Percentiles rank a stretch among this genome's conserved stretches.
Conservation (phyloP, 805 yeast species). For the Allodekkera sacchari region DNA sequence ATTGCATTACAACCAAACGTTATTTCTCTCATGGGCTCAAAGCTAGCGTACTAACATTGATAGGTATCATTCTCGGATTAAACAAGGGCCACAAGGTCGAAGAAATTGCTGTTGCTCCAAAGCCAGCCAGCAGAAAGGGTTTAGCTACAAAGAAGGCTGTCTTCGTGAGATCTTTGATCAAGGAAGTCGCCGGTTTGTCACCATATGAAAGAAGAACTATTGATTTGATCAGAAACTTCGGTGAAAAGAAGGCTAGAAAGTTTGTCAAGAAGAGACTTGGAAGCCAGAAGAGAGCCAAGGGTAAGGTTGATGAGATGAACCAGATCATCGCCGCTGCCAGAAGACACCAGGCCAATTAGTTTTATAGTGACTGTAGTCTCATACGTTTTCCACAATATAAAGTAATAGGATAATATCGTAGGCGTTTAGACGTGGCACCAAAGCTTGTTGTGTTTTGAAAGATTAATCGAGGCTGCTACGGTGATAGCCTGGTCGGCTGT, state of each 20-base stretch:
- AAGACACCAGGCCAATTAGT: slow-evolving; percentile 61
- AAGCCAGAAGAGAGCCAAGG: slow-evolving; percentile 99
- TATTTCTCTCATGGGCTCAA: not conserved
- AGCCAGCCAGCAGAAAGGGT: slow-evolving; percentile 95
- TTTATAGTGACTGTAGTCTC: slow-evolving; percentile 5
- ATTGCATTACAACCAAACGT: slow-evolving; percentile 8
- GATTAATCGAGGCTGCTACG: too few species aligned
- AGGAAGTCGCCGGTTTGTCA: slow-evolving; percentile 97
- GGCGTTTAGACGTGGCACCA: too few species aligned
- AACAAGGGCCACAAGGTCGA: slow-evolving; percentile 99
- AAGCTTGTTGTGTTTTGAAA: too few species aligned
- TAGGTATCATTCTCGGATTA: slow-evolving; percentile 94
- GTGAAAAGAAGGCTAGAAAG: slow-evolving; percentile 99
- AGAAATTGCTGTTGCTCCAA: slow-evolving; percentile 75
- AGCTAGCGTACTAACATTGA: too few species aligned
- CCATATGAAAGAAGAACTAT: slow-evolving; percentile 99
- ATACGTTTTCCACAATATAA: slow-evolving; percentile 4
- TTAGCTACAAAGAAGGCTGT: slow-evolving; percentile 89
- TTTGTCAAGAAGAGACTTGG: slow-evolving; percentile 99
- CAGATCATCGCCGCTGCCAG: slow-evolving; percentile 93
- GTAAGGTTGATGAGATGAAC: slow-evolving; percentile 98
- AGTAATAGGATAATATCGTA: too few species aligned
- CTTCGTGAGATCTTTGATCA: slow-evolving; percentile 91
- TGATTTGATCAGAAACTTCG: slow-evolving; percentile 99
- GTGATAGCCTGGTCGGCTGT: too few species aligned